These are phyloP conservation scores for Calonectria montana DNA, from an alignment of 2,329 filamentous ascomycete species.

Conservation along the genomic window DNA sequence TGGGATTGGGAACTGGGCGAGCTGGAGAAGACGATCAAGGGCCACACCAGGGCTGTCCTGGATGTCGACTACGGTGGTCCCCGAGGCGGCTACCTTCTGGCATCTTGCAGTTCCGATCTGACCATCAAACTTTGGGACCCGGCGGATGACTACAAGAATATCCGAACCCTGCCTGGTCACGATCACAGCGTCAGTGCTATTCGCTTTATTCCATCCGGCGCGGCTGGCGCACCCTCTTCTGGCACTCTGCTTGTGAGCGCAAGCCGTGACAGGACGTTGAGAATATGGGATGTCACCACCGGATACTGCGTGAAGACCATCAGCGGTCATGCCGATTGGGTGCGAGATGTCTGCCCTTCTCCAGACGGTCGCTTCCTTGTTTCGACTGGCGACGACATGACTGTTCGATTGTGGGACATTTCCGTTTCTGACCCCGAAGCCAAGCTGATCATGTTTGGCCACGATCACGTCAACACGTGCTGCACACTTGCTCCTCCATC, in stretches of 20 bases:
- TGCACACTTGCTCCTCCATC: slow-evolving; percentile 86
- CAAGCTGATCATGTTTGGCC: slow-evolving; percentile 84
- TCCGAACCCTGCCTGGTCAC: slow-evolving; percentile 88
- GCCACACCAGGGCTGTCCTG: slow-evolving; percentile 88
- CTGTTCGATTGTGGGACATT: slow-evolving; percentile 87
- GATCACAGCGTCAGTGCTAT: slow-evolving; percentile 93
- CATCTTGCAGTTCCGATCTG: slow-evolving; percentile 86
- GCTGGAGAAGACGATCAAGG: slow-evolving; percentile 89
- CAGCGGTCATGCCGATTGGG: slow-evolving; percentile 87
- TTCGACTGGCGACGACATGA: slow-evolving; percentile 85
- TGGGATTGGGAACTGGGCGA: slow-evolving; percentile 98
- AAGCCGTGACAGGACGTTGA: slow-evolving; percentile 84
- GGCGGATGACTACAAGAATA: slow-evolving; percentile 93
- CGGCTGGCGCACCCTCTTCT: slow-evolving; percentile 80
- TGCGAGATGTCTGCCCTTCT: slow-evolving; percentile 87
- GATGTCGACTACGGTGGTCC: slow-evolving; percentile 93
- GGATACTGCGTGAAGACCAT: slow-evolving; percentile 95
- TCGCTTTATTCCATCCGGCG: slow-evolving; percentile 87
- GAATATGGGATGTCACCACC: slow-evolving; percentile 93
- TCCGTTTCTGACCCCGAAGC: slow-evolving; percentile 72
- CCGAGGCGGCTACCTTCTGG: slow-evolving; percentile 61
- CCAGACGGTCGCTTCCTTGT: slow-evolving; percentile 85
- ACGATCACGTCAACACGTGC: slow-evolving; percentile 89
- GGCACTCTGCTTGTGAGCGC: slow-evolving; percentile 89
- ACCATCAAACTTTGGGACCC: slow-evolving; percentile 98